Percentiles rank a stretch among this genome's conserved stretches.
These are phyloP conservation scores for Hansenula anomala DNA, from an alignment of 1,139 yeast genomes.

Conservation along the genomic window DNA sequence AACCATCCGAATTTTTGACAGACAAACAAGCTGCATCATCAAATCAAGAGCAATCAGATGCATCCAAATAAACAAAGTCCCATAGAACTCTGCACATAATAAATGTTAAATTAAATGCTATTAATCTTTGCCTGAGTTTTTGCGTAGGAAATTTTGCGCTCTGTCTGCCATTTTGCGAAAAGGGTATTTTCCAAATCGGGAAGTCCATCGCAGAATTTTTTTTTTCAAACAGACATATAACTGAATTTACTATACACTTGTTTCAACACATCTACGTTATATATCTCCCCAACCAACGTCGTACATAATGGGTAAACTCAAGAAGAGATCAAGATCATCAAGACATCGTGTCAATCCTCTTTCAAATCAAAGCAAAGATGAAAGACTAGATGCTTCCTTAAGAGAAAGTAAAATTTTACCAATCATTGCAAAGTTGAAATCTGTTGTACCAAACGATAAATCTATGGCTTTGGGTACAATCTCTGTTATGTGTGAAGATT, in stretches of 20 bases:
- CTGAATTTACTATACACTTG: no score
- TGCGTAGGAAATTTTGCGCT: no score
- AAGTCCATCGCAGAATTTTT: constrained; percentile 1
- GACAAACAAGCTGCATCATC: neutral
- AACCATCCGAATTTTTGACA: neutral
- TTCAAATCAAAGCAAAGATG: constrained; percentile 25
- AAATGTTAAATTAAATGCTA: no score
- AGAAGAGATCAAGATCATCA: constrained; percentile 62
- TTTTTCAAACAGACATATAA: no score
- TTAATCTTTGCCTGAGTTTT: no score
- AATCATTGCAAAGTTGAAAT: constrained; percentile 56
- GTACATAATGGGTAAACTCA: constrained; percentile 63
- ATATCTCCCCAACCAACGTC: no score
- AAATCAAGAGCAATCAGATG: neutral
- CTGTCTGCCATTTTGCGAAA: no score
- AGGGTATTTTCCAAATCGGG: neutral
- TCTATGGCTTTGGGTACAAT: constrained; percentile 76
- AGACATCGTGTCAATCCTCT: constrained; percentile 45
- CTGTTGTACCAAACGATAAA: constrained; percentile 66
- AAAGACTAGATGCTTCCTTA: constrained; percentile 42
- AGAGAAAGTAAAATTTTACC: constrained; percentile 61
- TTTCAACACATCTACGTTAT: no score
- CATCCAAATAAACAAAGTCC: no score
- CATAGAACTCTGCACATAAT: no score
- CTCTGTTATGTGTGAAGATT: constrained; percentile 66